phyloP scores from a whole-genome alignment of 192 early-diverging fungal genomes.

The Diversispora epigaea region DNA sequence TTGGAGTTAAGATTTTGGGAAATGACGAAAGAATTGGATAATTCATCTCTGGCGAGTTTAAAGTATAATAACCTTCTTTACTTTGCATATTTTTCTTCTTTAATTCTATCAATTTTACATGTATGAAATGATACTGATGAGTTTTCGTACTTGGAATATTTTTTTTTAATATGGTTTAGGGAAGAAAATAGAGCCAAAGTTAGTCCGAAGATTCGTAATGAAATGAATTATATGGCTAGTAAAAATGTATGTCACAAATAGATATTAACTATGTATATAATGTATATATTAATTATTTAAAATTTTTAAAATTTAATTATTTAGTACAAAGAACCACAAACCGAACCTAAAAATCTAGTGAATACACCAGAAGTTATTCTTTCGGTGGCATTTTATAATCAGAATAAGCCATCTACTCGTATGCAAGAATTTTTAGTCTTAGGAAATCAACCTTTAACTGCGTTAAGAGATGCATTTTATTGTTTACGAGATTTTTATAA shows the following conservation, averaged over 20 bases:
- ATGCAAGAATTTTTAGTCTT: conserved; percentile 67
- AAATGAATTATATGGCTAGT: conserved; percentile 22
- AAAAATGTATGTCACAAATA: neutral
- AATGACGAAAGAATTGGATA: conserved; percentile 10
- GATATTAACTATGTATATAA: too few species aligned
- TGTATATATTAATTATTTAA: too few species aligned
- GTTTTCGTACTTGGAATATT: neutral
- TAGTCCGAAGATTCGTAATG: neutral
- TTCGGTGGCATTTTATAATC: conserved; percentile 64
- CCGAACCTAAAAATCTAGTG: neutral
- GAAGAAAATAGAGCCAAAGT: neutral
- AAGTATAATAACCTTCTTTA: neutral
- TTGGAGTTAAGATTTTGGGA: conserved; percentile 9
- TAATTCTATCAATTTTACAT: too few species aligned
- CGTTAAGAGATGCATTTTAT: conserved; percentile 68
- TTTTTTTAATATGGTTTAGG: neutral
- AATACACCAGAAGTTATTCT: conserved; percentile 49
- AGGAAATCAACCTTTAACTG: conserved; percentile 66
- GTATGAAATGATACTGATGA: too few species aligned
- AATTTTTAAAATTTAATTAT: neutral
- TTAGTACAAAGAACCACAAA: neutral
- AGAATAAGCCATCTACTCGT: conserved; percentile 48
- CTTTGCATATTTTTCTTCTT: neutral
- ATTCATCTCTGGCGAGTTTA: conserved; percentile 21
- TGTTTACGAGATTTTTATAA: conserved; percentile 67